Conservation (phyloP, 1,284 basidiomycete species). For the Trichosporon coremiiforme region DNA sequence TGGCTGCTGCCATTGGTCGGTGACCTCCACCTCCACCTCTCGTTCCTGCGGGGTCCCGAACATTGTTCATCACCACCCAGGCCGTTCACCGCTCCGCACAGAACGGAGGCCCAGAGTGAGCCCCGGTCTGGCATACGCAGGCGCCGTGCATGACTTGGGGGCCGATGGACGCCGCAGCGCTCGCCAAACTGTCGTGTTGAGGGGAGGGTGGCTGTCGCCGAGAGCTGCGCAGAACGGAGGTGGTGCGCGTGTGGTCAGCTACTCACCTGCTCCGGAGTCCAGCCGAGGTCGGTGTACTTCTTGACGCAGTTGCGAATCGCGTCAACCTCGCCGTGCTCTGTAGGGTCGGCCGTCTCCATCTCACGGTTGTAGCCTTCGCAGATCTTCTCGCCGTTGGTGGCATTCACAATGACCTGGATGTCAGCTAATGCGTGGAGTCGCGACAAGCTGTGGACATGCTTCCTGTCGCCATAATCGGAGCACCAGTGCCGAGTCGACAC, state of each 20-base stretch:
- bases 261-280: slow-evolving; percentile 15
- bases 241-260: background rate
- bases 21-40: background rate
- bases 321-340: slow-evolving; percentile 19
- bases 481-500: no score
- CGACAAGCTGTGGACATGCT: no score
- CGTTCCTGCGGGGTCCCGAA: background rate
- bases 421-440: background rate
- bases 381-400: slow-evolving; percentile 3
- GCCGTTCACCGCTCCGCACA: background rate
- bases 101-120: slow-evolving; percentile 6
- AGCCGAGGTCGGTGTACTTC: slow-evolving; percentile 14
- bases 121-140: background rate
- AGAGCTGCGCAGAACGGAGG: background rate
- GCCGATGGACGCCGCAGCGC: background rate
- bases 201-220: no score
- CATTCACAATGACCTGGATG: slow-evolving; percentile 19
- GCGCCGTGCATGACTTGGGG: background rate
- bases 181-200: background rate
- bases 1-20: background rate
- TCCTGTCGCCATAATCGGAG: no score
- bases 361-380: slow-evolving; percentile 21
- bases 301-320: slow-evolving; percentile 18
- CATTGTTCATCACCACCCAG: background rate
- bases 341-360: slow-evolving; percentile 17